Conservation (phyloP, 257 asterid genomes). For the Solanum boliviense region DNA sequence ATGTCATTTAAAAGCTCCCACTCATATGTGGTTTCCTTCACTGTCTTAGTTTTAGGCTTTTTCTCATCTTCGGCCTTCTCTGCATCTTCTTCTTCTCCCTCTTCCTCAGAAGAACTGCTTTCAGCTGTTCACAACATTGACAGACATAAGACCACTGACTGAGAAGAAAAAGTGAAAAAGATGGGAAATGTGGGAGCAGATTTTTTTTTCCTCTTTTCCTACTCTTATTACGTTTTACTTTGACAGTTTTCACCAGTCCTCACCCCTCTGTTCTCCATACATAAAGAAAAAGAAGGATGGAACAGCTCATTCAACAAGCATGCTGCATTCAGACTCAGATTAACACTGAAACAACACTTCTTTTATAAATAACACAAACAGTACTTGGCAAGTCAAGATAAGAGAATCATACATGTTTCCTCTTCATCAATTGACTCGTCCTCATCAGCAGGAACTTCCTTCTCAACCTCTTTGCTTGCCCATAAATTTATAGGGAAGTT, state of each 20-base stretch:
- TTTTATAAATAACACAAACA: neutral
- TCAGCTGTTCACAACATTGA: conserved; percentile 45
- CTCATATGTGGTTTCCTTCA: conserved; percentile 64
- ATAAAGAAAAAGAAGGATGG: neutral
- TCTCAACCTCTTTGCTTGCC: conserved; percentile 88
- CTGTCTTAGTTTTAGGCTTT: conserved; percentile 67
- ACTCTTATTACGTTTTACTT: neutral
- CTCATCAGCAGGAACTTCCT: conserved; percentile 85
- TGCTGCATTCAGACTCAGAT: neutral
- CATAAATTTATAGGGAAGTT: conserved; percentile 85
- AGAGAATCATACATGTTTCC: conserved; percentile 33
- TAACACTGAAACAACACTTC: neutral
- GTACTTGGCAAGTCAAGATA: neutral
- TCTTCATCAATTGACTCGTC: conserved; percentile 67
- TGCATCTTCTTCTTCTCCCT: conserved; percentile 55
- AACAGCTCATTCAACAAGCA: neutral
- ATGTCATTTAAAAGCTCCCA: conserved; percentile 93
- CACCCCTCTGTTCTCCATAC: neutral
- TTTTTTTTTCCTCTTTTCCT: neutral
- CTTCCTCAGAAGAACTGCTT: conserved; percentile 50
- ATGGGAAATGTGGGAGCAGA: neutral
- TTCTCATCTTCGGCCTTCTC: conserved; percentile 69
- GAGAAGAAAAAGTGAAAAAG: neutral
- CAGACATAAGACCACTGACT: neutral
- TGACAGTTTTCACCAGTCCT: neutral